These are phyloP conservation scores for Pythium plurisporium DNA, from an alignment of 352 stramenopile species.

Conservation along the genomic window DNA sequence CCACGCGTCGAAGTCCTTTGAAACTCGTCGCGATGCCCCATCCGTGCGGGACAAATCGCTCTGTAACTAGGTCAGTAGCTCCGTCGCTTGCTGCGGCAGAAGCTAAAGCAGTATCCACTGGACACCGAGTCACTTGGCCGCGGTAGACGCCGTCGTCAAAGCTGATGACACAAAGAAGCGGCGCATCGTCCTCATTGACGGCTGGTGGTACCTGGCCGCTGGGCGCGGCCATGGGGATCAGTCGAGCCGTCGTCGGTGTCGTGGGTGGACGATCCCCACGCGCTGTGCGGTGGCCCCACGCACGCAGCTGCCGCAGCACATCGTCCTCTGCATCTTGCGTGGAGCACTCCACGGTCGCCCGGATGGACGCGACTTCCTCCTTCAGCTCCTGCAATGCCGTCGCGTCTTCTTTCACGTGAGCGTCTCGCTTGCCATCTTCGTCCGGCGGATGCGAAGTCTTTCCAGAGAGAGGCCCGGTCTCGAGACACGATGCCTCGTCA, in stretches of 20 bases:
- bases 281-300: constrained; percentile 6
- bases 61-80: neutral
- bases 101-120: neutral
- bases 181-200: neutral
- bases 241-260: neutral
- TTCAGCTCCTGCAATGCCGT: neutral
- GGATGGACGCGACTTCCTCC: constrained; percentile 16
- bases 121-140: constrained; percentile 11
- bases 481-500: no score
- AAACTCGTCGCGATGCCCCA: constrained; percentile 35
- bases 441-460: no score
- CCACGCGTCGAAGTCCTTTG: constrained; percentile 28
- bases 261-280: neutral
- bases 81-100: no score
- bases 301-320: constrained; percentile 11
- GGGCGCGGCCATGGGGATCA: constrained; percentile 11
- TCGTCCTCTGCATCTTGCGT: neutral
- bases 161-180: constrained; percentile 2
- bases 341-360: neutral
- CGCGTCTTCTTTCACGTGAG: neutral
- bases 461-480: no score
- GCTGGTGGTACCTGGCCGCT: neutral
- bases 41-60: constrained; percentile 28
- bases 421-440: neutral
- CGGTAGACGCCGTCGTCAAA: constrained; percentile 23